phyloP scores from a whole-genome alignment of 352 stramenopile species.

The Pythium sukuiense region DNA sequence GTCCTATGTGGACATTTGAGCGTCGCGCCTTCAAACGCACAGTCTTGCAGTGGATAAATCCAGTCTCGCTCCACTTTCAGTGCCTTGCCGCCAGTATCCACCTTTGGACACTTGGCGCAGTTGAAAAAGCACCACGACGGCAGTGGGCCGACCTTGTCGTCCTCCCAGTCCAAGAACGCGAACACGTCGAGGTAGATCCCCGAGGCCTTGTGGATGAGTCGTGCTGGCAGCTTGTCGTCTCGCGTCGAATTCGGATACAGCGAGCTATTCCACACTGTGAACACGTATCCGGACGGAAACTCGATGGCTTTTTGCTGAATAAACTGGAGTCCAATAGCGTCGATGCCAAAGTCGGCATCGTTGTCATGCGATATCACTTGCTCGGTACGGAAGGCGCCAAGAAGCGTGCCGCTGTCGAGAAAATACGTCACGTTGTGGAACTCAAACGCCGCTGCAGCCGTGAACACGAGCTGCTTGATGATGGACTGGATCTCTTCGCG shows the following conservation, averaged over 20 bases:
- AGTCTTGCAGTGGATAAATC: conserved; percentile 31
- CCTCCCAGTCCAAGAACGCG: conserved; percentile 28
- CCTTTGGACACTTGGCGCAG: conserved; percentile 21
- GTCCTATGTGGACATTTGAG: conserved; percentile 28
- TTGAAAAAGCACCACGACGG: conserved; percentile 31
- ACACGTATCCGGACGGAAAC: conserved; percentile 19
- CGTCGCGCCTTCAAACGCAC: conserved; percentile 22
- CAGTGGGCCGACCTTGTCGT: conserved; percentile 23
- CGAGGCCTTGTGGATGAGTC: conserved; percentile 25
- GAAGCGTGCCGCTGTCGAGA: conserved; percentile 35
- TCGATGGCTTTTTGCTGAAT: conserved; percentile 16
- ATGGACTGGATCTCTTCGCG: conserved; percentile 16
- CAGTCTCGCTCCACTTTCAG: conserved; percentile 25
- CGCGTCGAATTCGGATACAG: conserved; percentile 20
- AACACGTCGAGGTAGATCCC: conserved; percentile 39
- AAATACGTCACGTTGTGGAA: conserved; percentile 30
- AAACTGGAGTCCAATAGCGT: conserved; percentile 14
- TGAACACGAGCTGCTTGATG: conserved; percentile 27
- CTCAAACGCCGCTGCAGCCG: conserved; percentile 9
- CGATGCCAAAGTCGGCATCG: conserved; percentile 34
- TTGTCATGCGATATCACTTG: conserved; percentile 31
- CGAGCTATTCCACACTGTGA: conserved; percentile 26
- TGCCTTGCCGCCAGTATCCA: neutral
- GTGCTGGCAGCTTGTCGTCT: conserved; percentile 29
- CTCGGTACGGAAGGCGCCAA: conserved; percentile 27